Base-by-base conservation (phyloP, 352 stramenopile species). In the Phytopythium vexans region DNA sequence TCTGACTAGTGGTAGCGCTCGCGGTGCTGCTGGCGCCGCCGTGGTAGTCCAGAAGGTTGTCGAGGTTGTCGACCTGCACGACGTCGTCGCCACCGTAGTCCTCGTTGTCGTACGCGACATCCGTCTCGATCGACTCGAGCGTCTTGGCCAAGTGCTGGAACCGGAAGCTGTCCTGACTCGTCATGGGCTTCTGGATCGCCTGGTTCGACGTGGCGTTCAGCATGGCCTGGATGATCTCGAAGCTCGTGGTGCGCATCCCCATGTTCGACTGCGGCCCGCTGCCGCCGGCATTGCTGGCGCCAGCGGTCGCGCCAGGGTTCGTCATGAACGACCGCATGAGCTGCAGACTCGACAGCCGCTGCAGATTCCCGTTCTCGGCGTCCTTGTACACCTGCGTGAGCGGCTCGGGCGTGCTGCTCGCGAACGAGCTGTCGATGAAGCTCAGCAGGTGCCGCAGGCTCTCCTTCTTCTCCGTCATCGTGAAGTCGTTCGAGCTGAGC, bases 201-300 rank as follows among this genome's bases (percentile, higher is more conserved):
- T 88, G 73, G 58, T 94, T 94, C 36, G 79, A 89, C 16, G 76
- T 92, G 12, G 83, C 81, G 49, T 91, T 94, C 32, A 94, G 74
- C 74, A 94, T 94, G 31, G 81, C 82, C 62, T 94, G 83, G 46
- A 94, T 91, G 51, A 94, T 89, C 59, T 94, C 83, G 37, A 94
- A 94, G 55, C 83, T 94, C 36, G 82, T 94, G 0, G 82, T 94
- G 35, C 83, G 79, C 14, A 43, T 77, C 1, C 80, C 81, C 82
- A 92, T 85, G 38, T 55, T 46, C n/a, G 38, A 47, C 38, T 55
- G 49, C 37, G 8, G 37, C 1, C 56, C 47, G 15, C 38, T 45
- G 12, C 50, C 62, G 16, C 48, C 49, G 36, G 49, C 16, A 4
- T 10, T 40, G 32, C 15, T 44, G 47, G 45, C n/a, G 40, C 3